Conservation (phyloP, 2,329 filamentous ascomycete species). For the Ophiocordyceps robertsii region DNA sequence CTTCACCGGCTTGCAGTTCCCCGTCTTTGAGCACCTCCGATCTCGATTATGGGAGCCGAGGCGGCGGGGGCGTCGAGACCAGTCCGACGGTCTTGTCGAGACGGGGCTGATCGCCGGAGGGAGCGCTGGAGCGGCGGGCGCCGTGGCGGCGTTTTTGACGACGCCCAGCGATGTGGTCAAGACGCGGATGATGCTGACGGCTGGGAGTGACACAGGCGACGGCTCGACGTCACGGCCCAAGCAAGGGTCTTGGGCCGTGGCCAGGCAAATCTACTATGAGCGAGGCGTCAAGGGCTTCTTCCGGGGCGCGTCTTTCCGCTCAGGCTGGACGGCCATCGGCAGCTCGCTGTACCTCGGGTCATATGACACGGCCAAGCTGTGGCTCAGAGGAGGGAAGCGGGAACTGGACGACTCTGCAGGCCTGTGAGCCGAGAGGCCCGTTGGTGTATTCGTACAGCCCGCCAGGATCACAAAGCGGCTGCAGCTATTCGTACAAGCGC, state of each 20-base stretch:
- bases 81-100: conserved; percentile 37
- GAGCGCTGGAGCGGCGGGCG: conserved; percentile 62
- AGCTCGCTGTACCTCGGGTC: conserved; percentile 75
- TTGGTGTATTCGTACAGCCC: no score
- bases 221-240: conserved; percentile 3
- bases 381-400: conserved; percentile 34
- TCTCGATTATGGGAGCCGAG: conserved; percentile 30
- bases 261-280: conserved; percentile 49
- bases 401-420: conserved; percentile 22
- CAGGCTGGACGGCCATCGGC: conserved; percentile 69
- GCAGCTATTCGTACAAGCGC: no score
- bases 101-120: conserved; percentile 57
- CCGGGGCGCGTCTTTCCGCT: conserved; percentile 59
- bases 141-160: conserved; percentile 65
- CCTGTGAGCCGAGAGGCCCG: conserved; percentile 1
- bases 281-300: conserved; percentile 64
- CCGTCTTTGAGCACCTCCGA: conserved; percentile 65
- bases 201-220: conserved; percentile 23
- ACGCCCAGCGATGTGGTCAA: conserved; percentile 86
- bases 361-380: conserved; percentile 68
- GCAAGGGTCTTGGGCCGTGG: conserved; percentile 41
- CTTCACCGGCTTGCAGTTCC: conserved; percentile 81
- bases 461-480: no score
- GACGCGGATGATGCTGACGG: conserved; percentile 73
- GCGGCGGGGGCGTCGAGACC: conserved; percentile 10